These are phyloP conservation scores for Yarrowia galli DNA, from an alignment of 1,139 yeast genomes.

Conservation along the genomic window DNA sequence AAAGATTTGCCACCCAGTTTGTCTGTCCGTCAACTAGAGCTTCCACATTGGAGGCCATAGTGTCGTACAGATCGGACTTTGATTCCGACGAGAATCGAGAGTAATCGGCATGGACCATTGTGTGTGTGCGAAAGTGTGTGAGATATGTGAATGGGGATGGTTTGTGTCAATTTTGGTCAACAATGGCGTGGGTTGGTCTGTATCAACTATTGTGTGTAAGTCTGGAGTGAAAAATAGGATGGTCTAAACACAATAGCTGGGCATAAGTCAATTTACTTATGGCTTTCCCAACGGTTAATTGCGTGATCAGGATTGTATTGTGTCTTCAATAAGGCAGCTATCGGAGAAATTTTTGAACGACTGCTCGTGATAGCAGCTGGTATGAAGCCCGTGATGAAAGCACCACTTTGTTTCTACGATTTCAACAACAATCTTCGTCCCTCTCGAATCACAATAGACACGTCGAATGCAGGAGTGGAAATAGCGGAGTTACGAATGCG, in stretches of 20 bases:
- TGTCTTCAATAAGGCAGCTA: too few relatives aligned
- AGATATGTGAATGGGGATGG: background rate
- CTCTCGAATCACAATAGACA: background rate
- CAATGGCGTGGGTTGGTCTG: background rate
- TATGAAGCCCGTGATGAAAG: too few relatives aligned
- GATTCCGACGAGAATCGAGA: conserved; percentile 45
- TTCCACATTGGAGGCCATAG: conserved; percentile 64
- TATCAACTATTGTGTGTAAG: background rate
- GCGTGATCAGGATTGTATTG: conserved; percentile 4
- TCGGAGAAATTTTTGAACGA: too few relatives aligned
- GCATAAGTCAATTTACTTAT: background rate
- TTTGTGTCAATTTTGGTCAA: too few relatives aligned
- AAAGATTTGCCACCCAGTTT: conserved; percentile 88
- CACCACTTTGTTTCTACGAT: too few relatives aligned
- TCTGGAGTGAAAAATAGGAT: background rate
- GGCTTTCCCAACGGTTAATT: conserved; percentile 19
- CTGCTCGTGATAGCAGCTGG: too few relatives aligned
- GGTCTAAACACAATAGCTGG: background rate
- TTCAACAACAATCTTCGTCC: too few relatives aligned
- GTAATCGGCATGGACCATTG: conserved; percentile 46
- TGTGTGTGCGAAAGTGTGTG: background rate
- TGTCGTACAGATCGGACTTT: conserved; percentile 66
- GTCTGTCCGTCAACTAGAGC: conserved; percentile 68
- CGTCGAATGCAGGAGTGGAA: background rate
- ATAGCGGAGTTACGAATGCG: background rate